Base-by-base conservation (phyloP, 495 filamentous ascomycete species). In the Annulohypoxylon nitens region DNA sequence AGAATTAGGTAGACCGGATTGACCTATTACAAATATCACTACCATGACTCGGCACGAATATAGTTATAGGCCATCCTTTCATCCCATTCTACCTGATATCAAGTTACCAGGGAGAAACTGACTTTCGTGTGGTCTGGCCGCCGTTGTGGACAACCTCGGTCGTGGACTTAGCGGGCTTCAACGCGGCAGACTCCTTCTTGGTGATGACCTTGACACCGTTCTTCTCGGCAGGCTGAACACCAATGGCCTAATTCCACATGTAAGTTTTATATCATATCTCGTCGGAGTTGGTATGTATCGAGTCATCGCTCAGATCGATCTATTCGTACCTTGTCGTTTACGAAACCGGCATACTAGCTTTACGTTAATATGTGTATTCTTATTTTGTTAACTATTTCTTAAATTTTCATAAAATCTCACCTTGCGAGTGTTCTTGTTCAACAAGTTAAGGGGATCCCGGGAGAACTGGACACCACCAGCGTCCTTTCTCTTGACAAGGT, bases 391-490 rank as follows among this genome's bases (percentile, higher is more conserved):
- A 41, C 33, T 23, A 36, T 39, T 30, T 1, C 9, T 23, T 14
- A 50, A 60, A 48, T 50, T 20, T 26, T 50, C 16, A 20, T 55
- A 55, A 14, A 23, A 60, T 82, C 83, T 71, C 86, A 96, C 94
- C 92, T 97, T 99, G 87, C 93, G 93, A 58, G 88, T 90, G 83
- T 97, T 91, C 82, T 92, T 86, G 90, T 98, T 98, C 77, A 84
- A 85, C 78, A 98, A 81, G 86, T 98, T 99, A 73, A 97, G 83
- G 73, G 93, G 92, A 80, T 99, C 97, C 57, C 91, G 92, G 70
- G 96, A 98, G 88, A 99, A 95, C 83, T 91, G 92, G 74, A 90
- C 85, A 78, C 92, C 91, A 75, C 92, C 93, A 71, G 85, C 86
- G 67, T 81, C 78, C 81, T 90, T 93, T 82, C 94, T 90, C 90